A percentile compares a stretch with the other conserved stretches of the same genome.
Evolutionary conservation across 2,329 filamentous ascomycete species (phyloP).

Genomic region (Colletotrichum sp.): DNA sequence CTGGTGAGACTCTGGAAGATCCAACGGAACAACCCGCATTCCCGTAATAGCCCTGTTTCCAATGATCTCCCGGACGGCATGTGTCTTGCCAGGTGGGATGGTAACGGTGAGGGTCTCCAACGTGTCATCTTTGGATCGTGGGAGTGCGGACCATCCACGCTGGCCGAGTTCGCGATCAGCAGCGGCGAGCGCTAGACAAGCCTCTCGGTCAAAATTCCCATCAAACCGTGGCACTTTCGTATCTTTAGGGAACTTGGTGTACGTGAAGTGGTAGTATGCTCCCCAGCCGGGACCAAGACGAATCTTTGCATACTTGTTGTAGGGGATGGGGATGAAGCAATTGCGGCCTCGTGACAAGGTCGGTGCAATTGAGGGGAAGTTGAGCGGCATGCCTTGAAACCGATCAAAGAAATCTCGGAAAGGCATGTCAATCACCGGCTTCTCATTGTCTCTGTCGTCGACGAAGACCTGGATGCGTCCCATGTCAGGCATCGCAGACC

Average conservation of each 20-base stretch:
- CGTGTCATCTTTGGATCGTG: neutral
- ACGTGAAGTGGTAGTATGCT: conserved; percentile 15
- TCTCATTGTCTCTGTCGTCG: neutral
- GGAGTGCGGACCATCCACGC: conserved; percentile 14
- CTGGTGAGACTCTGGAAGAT: neutral
- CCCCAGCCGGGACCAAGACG: conserved; percentile 11
- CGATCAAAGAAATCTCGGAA: conserved; percentile 14
- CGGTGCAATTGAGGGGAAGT: conserved; percentile 10
- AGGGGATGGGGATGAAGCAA: conserved; percentile 15
- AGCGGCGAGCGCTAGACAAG: conserved; percentile 8
- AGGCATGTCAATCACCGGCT: conserved; percentile 5
- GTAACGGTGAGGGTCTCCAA: conserved; percentile 5
- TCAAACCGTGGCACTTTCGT: conserved; percentile 1
- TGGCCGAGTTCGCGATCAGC: conserved; percentile 4
- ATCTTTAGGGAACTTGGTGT: neutral
- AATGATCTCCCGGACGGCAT: neutral
- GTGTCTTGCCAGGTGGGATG: neutral
- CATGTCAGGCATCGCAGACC: conserved; percentile 14
- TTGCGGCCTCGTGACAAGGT: conserved; percentile 12
- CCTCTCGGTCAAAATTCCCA: conserved; percentile 6
- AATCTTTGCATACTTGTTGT: conserved; percentile 11
- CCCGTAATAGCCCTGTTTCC: conserved; percentile 11
- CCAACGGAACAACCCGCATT: conserved; percentile 7
- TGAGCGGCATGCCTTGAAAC: conserved; percentile 14
- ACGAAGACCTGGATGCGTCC: conserved; percentile 13